Base-by-base conservation (phyloP, 2,329 filamentous ascomycete genomes). In the Fusarium nisikadoi region DNA sequence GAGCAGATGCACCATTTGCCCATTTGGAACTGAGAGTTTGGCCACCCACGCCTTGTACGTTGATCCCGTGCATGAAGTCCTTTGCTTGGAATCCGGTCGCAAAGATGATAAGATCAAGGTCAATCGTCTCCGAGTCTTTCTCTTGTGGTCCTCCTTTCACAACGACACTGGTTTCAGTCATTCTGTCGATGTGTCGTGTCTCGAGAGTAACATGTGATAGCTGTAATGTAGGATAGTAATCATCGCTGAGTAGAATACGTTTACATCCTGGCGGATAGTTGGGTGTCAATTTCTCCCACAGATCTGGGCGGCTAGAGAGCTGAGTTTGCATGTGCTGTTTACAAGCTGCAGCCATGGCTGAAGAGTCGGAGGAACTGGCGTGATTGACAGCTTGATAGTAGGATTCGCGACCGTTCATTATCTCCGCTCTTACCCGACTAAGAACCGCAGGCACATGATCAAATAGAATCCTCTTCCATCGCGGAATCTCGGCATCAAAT, bases 271-370 rank as follows among this genome's bases (percentile, higher is more conserved):
- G 45, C 14, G 45, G 45, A n/a, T 47, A 47, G 7, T 17, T 9
- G 3, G 45, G 45, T 6, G 27, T 31, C 10, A 47, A 3, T 1
- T 47, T 47, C 14, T n/a, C 27, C 45, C 45, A 31, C 6, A 47
- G 27, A 12, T 31, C 45, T 3, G 13, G 45, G 7, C 20, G 27
- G 3, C 1, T 3, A 7, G 45, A 27, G 0, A 47, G 45, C 2
- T 47, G 45, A 2, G 27, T 31, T 14, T 47, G 45, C 20, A 47
- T n/a, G 45, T 47, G 45, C 13, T 29, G 45, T 2, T 12, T 29
- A 12, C 45, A 47, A 9, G 8, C 3, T 11, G 14, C 3, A 1
- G 9, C 29, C 45, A 47, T 47, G 45, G 27, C 7, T 2, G 27
- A 47, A 11, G 45, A 29, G 14, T 47, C 45, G 13, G 45, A 8